phyloP scores from a whole-genome alignment of 768 basidiomycete genomes.

The Sutorius australiensis region DNA sequence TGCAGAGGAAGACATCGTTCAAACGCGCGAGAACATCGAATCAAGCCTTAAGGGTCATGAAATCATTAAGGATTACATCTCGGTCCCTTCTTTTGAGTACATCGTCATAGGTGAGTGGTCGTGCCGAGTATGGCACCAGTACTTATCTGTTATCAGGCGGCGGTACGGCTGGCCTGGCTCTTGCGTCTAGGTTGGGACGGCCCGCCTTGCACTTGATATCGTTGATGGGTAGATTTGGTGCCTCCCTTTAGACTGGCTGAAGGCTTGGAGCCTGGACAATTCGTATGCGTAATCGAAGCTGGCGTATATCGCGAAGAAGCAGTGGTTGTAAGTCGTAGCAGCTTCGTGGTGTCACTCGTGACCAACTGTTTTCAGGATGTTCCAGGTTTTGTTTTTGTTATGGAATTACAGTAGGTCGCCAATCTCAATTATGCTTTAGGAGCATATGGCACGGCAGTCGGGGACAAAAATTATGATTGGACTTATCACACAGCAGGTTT shows the following conservation, averaged over 20 bases:
- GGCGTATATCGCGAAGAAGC: slow-evolving; percentile 8
- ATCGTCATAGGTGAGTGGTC: slow-evolving; percentile 9
- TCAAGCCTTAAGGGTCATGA: background rate
- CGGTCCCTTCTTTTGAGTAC: slow-evolving; percentile 6
- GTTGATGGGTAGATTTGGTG: background rate
- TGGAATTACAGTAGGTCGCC: too few species aligned
- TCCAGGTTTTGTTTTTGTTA: slow-evolving; percentile 10
- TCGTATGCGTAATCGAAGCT: slow-evolving; percentile 20
- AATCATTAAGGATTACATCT: background rate
- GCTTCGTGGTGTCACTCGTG: background rate
- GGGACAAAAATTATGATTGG: slow-evolving; percentile 16
- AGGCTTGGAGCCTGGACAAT: slow-evolving; percentile 8
- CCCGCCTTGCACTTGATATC: background rate
- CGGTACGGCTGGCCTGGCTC: slow-evolving; percentile 15
- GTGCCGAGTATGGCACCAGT: background rate
- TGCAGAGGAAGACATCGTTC: background rate
- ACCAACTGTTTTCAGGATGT: slow-evolving; percentile 8
- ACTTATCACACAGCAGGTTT: slow-evolving; percentile 13
- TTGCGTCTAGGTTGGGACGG: slow-evolving; percentile 11
- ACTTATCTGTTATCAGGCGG: slow-evolving; percentile 7
- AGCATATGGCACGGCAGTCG: background rate
- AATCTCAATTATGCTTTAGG: background rate
- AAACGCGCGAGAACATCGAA: background rate
- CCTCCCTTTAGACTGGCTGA: slow-evolving; percentile 10
- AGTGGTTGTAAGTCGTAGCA: slow-evolving; percentile 8